These are phyloP conservation scores for Eugenia klotzschiana DNA, from an alignment of 441 rosid species.

Conservation along the genomic window DNA sequence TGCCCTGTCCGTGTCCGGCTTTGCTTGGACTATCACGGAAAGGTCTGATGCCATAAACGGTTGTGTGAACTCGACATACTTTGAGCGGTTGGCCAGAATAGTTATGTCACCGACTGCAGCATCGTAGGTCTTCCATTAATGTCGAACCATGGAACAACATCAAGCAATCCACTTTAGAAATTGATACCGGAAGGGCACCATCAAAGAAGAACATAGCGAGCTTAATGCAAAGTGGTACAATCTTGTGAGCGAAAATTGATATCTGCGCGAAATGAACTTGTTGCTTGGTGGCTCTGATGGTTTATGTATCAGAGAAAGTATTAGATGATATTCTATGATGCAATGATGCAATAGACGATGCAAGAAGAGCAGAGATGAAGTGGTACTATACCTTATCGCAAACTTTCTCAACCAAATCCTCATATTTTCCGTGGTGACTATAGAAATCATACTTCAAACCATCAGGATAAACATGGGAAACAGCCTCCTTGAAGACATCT, in stretches of 20 bases:
- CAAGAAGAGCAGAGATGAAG: neutral
- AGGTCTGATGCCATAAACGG: slow-evolving; percentile 21
- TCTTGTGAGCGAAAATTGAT: neutral
- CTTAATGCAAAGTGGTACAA: neutral
- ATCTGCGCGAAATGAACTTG: neutral
- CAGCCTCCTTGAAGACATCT: slow-evolving; percentile 16
- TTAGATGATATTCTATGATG: neutral
- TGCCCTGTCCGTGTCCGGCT: neutral
- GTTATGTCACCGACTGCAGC: slow-evolving; percentile 26
- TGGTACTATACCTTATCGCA: slow-evolving; percentile 21
- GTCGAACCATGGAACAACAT: neutral
- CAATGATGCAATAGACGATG: neutral
- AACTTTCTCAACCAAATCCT: slow-evolving; percentile 22
- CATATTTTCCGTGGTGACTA: slow-evolving; percentile 18
- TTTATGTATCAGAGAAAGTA: neutral
- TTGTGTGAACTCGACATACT: slow-evolving; percentile 19
- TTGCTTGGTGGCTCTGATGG: neutral
- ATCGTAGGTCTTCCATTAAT: slow-evolving; percentile 12
- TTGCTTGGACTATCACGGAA: slow-evolving; percentile 12
- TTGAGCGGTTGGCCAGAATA: slow-evolving; percentile 5
- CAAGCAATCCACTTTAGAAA: neutral
- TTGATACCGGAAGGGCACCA: neutral
- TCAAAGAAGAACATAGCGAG: neutral
- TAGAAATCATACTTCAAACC: slow-evolving; percentile 8
- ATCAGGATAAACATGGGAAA: neutral